Evolutionary conservation across 805 yeast genomes (phyloP).

Genomic region (Candida sphagnicola): DNA sequence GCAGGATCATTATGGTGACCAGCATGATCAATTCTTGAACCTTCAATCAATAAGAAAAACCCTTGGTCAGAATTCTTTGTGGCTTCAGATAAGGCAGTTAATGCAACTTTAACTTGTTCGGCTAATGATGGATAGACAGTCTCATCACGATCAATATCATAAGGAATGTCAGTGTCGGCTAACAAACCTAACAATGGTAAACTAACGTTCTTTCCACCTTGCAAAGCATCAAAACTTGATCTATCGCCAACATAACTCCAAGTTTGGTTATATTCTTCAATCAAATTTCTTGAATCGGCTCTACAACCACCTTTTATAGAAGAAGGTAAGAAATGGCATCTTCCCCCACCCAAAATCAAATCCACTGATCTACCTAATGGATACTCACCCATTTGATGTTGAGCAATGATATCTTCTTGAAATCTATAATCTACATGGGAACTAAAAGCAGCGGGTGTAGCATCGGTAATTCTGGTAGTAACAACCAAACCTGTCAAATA

Average conservation of each 20-base stretch:
- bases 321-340: conserved; percentile 71
- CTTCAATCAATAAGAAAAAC: conserved; percentile 83
- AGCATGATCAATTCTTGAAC: conserved; percentile 92
- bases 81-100: conserved; percentile 62
- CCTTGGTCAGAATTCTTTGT: conserved; percentile 74
- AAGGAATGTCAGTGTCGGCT: conserved; percentile 78
- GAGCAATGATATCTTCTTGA: conserved; percentile 83
- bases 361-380: conserved; percentile 79
- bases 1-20: conserved; percentile 94
- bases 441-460: conserved; percentile 90
- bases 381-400: conserved; percentile 79
- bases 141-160: conserved; percentile 70
- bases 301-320: conserved; percentile 59
- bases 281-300: conserved; percentile 62
- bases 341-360: conserved; percentile 87
- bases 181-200: conserved; percentile 77
- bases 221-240: conserved; percentile 49
- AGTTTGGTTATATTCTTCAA: conserved; percentile 61
- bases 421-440: conserved; percentile 72
- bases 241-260: conserved; percentile 64
- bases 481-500: conserved; percentile 87
- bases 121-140: conserved; percentile 67
- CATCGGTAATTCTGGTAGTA: conserved; percentile 89
- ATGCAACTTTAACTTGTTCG: conserved; percentile 74
- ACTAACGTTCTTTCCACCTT: conserved; percentile 56